A percentile compares a stretch with the other conserved stretches of the same genome.
Evolutionary conservation across 2,329 filamentous ascomycete genomes (phyloP).

Genomic region (Escovopsis sp.): DNA sequence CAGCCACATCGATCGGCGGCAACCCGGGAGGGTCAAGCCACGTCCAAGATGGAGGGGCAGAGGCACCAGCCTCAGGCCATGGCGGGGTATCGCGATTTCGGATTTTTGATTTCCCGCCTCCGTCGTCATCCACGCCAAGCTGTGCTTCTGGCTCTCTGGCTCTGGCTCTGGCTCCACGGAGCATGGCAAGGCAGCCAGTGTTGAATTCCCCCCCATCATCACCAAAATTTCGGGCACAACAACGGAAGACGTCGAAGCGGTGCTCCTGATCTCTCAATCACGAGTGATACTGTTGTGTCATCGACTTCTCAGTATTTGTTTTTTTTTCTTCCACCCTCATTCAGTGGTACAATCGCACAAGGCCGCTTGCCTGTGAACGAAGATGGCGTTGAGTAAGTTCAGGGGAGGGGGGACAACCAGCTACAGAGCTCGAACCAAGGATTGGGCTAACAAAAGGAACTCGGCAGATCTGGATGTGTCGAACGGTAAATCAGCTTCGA

Average conservation of each 20-base stretch:
- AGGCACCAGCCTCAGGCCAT: slow-evolving; percentile 4
- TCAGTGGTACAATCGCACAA: slow-evolving; percentile 13
- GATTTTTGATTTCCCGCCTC: slow-evolving; percentile 20
- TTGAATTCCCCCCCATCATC: slow-evolving; percentile 14
- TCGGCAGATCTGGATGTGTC: slow-evolving; percentile 62
- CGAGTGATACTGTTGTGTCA: slow-evolving; percentile 6
- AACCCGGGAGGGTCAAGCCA: too few species aligned
- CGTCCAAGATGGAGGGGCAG: slow-evolving; percentile 10
- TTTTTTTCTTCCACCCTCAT: background rate
- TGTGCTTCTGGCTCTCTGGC: too few species aligned
- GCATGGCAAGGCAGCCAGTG: too few species aligned
- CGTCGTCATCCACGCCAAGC: slow-evolving; percentile 12
- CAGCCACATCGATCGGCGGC: too few species aligned
- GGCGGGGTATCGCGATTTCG: slow-evolving; percentile 10
- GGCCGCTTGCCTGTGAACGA: slow-evolving; percentile 14
- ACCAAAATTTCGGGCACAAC: slow-evolving; percentile 19
- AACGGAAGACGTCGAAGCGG: slow-evolving; percentile 17
- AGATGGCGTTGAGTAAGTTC: slow-evolving; percentile 25
- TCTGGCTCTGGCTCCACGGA: too few species aligned
- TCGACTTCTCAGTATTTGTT: background rate
- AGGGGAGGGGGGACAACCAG: background rate
- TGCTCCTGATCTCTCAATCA: slow-evolving; percentile 12
- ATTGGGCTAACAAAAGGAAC: slow-evolving; percentile 16
- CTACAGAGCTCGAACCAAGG: slow-evolving; percentile 9
- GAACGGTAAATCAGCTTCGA: slow-evolving; percentile 45